Conservation (phyloP, 2,329 filamentous ascomycete genomes). For the Colletotrichum truncatum region DNA sequence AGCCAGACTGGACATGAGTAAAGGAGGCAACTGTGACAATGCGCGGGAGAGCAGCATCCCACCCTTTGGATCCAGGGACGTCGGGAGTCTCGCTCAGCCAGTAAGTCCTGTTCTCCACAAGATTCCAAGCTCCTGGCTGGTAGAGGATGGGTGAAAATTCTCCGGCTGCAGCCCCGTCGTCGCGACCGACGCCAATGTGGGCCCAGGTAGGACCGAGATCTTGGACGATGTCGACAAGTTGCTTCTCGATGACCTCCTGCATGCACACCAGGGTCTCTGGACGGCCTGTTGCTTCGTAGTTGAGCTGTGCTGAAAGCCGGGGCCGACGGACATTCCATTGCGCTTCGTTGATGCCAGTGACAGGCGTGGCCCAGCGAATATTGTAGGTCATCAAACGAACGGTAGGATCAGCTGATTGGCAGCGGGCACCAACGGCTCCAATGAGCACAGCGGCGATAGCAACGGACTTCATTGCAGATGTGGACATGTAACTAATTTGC, state of each 20-base stretch:
- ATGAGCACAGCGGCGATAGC: not conserved
- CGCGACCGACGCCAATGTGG: slow-evolving; percentile 65
- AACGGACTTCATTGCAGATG: not conserved
- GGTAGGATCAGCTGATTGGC: slow-evolving; percentile 17
- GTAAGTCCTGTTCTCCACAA: slow-evolving; percentile 61
- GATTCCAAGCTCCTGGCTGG: slow-evolving; percentile 58
- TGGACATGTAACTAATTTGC: not conserved
- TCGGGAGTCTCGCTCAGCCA: slow-evolving; percentile 71
- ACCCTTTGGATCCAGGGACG: slow-evolving; percentile 64
- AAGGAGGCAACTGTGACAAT: slow-evolving; percentile 59
- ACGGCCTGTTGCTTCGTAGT: slow-evolving; percentile 43
- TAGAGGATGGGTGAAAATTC: slow-evolving; percentile 79
- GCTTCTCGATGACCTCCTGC: slow-evolving; percentile 57
- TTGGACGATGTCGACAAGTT: slow-evolving; percentile 51
- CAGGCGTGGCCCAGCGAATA: slow-evolving; percentile 55
- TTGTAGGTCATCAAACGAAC: slow-evolving; percentile 57
- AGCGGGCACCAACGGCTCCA: not conserved
- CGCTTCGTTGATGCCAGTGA: slow-evolving; percentile 48
- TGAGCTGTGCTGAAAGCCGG: slow-evolving; percentile 47
- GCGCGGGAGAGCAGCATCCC: slow-evolving; percentile 56
- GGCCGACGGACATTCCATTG: slow-evolving; percentile 49
- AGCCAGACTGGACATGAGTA: slow-evolving; percentile 46
- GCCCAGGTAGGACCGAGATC: slow-evolving; percentile 55
- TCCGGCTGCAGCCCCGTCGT: slow-evolving; percentile 66
- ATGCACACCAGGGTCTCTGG: slow-evolving; percentile 51